Evolutionary conservation across 352 stramenopile genomes (phyloP).

Genomic region (Pythium guiyangense): DNA sequence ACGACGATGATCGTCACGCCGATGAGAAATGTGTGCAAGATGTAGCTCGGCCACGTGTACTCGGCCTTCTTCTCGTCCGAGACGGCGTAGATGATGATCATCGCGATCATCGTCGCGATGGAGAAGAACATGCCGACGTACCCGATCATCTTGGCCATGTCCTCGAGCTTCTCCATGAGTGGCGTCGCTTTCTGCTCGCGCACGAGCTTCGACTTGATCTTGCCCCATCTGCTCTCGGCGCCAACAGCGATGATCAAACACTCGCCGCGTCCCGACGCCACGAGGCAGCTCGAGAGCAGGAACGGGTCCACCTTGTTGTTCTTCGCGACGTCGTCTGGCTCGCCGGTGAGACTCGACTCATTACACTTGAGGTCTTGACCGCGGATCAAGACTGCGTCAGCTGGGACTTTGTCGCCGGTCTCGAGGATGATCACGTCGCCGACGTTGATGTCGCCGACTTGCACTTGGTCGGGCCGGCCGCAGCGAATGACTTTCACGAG

Average conservation of each 20-base stretch:
- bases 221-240: conserved; percentile 79
- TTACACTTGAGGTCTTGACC: conserved; percentile 93
- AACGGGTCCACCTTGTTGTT: conserved; percentile 65
- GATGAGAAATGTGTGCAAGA: conserved; percentile 94
- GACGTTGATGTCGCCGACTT: conserved; percentile 71
- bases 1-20: conserved; percentile 94
- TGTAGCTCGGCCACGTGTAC: conserved; percentile 66
- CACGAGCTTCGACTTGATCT: conserved; percentile 90
- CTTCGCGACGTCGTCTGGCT: conserved; percentile 93
- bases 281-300: conserved; percentile 81
- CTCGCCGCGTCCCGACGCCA: conserved; percentile 66
- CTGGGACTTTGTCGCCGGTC: conserved; percentile 92
- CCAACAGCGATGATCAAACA: conserved; percentile 86
- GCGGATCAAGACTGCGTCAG: conserved; percentile 92
- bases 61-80: conserved; percentile 53
- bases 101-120: conserved; percentile 81
- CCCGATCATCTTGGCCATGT: conserved; percentile 88
- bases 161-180: conserved; percentile 91
- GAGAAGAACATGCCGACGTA: conserved; percentile 85
- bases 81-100: conserved; percentile 80
- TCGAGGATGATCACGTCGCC: conserved; percentile 91
- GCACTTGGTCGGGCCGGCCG: conserved; percentile 58
- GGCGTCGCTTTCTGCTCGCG: conserved; percentile 87
- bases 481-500: conserved; percentile 75
- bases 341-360: conserved; percentile 95